phyloP scores from a whole-genome alignment of 352 stramenopile genomes.

The Globisporangium perplexum region DNA sequence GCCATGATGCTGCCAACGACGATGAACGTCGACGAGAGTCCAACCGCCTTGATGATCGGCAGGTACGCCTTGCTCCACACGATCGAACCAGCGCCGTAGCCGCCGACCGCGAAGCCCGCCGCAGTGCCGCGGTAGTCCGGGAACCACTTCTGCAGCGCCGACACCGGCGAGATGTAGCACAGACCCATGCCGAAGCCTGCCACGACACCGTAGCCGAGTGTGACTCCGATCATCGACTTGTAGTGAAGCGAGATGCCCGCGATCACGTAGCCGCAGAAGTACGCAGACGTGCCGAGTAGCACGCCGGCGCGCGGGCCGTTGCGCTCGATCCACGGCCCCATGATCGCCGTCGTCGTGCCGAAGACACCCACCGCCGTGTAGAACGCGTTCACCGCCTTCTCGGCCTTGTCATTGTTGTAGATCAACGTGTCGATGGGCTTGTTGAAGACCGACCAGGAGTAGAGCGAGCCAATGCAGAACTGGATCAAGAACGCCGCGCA shows the following conservation, averaged over 20 bases:
- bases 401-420: slow-evolving; percentile 38
- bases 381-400: slow-evolving; percentile 65
- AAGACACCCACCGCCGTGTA: slow-evolving; percentile 66
- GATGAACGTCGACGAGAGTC: slow-evolving; percentile 41
- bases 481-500: slow-evolving; percentile 56
- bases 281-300: slow-evolving; percentile 40
- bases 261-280: slow-evolving; percentile 46
- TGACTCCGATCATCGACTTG: slow-evolving; percentile 41
- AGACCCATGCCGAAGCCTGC: slow-evolving; percentile 57
- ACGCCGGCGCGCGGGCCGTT: slow-evolving; percentile 46
- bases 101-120: slow-evolving; percentile 59
- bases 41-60: slow-evolving; percentile 41
- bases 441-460: slow-evolving; percentile 77
- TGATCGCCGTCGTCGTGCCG: slow-evolving; percentile 49
- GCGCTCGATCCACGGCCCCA: slow-evolving; percentile 67
- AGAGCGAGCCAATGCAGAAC: slow-evolving; percentile 71
- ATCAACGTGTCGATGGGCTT: slow-evolving; percentile 51
- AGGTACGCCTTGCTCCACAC: slow-evolving; percentile 66
- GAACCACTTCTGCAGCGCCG: slow-evolving; percentile 76
- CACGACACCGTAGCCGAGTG: slow-evolving; percentile 66
- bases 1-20: slow-evolving; percentile 38
- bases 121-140: slow-evolving; percentile 65
- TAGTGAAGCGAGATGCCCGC: slow-evolving; percentile 40
- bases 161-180: slow-evolving; percentile 75
- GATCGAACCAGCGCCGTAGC: slow-evolving; percentile 54